Evolutionary conservation across 192 early-diverging fungal genomes (phyloP), one percentile per base, ranked within the genome.

Genomic region (Kappamyces sp.): DNA sequence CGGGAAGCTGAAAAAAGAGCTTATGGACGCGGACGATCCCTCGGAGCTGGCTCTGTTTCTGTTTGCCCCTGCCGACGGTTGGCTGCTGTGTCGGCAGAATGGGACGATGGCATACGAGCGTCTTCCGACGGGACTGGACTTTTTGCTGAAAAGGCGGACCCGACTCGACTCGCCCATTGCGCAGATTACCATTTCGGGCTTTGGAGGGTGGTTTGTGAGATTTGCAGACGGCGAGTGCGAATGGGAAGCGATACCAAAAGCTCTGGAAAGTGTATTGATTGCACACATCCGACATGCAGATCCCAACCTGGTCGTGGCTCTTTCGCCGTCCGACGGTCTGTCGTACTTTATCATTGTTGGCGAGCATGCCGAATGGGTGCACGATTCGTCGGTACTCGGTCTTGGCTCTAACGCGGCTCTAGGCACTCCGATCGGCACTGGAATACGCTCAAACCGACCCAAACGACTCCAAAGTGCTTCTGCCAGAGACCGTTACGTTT

Each of bases 11-110:
- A 48, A 35, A 38, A 60, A 71, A 39, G 64, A 50, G 1, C 36
- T 71, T 15, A 51, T 55, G 41, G 58, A 61, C 41, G 50, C 61
- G 6, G 51, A 44, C 43, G 8, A 42, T 12, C 64, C 62, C 42
- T 64, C 57, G 12, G 69, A 64, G 32, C 49, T 66, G 12, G 58
- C 40, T 8, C 48, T 51, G 23, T 49, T 71, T 2, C 53, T 61
- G 41, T 71, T 71, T 71, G 69, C 69, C n/a, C 69, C 69, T 9
- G 69, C 60, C 46, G 69, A 64, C 8, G 69, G 69, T 2, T 71
- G 64, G 61, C 39, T 66, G 5, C 40, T 71, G 32, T 49, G 61
- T 6, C 32, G 63, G 32, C 50, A 66, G 6, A 61, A 71, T 35
- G 69, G 69, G 5, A 53, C 69, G 38, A 50, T 47, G 38, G 35